Percentiles rank a stretch among this genome's conserved stretches.
Evolutionary conservation across 371 early-diverging fungal species (phyloP).

Genomic region (Sporodiniella umbellata): DNA sequence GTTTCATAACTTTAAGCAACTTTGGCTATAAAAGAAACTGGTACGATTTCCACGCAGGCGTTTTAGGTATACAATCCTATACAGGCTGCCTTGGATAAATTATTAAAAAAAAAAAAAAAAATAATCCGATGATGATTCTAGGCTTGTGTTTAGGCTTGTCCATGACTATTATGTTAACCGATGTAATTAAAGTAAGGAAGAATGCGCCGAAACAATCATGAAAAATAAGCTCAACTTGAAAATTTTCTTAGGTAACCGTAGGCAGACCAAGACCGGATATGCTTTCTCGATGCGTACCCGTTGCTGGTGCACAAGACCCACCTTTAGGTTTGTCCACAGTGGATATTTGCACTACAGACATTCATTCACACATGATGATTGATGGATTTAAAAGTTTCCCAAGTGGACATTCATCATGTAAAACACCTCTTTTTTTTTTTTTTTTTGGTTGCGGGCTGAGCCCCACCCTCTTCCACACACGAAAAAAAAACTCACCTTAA

Average conservation of each 20-base stretch:
- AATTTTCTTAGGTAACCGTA: constrained; percentile 63
- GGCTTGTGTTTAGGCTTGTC: constrained; percentile 60
- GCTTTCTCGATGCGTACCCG: constrained; percentile 79
- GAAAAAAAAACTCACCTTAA: constrained; percentile 1
- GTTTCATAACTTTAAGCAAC: neutral
- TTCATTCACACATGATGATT: constrained; percentile 49
- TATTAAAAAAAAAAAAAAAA: constrained; percentile 2
- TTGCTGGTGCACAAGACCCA: constrained; percentile 50
- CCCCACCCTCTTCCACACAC: too few species aligned
- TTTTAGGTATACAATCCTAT: constrained; percentile 1
- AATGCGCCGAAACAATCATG: too few species aligned
- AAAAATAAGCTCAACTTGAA: too few species aligned
- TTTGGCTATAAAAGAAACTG: constrained; percentile 3
- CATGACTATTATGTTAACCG: constrained; percentile 70
- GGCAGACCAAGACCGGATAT: constrained; percentile 91
- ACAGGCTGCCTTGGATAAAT: neutral
- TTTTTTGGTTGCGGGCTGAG: too few species aligned
- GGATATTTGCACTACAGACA: constrained; percentile 35
- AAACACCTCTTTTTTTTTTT: too few species aligned
- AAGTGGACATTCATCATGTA: constrained; percentile 88
- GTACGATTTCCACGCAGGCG: constrained; percentile 7
- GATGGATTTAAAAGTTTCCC: constrained; percentile 93
- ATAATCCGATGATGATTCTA: too few species aligned
- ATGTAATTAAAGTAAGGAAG: constrained; percentile 42
- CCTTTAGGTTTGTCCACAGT: constrained; percentile 54